Base-by-base conservation (phyloP, 148 eudicot genomes). In the Silene uniflora region DNA sequence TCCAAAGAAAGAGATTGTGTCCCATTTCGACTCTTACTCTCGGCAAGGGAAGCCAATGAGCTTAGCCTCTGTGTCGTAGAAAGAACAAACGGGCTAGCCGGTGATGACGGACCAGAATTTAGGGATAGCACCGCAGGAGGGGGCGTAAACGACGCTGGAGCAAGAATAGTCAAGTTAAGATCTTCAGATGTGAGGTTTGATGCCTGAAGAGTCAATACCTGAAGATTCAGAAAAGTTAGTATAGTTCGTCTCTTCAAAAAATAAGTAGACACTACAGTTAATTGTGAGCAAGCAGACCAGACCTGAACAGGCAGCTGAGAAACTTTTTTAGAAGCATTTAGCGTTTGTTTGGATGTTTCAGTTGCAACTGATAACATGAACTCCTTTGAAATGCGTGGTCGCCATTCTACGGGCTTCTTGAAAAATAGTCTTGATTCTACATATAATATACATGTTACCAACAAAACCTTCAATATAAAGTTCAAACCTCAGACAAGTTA, bases 181-280 rank as follows among this genome's bases (percentile, higher is more conserved):
- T 89, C 92, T 76, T 95, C 90, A 47, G 93, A 81, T 14, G 97
- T 92, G 78, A 95, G 83, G 83, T 95, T 95, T 82, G 98, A 92
- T 67, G 97, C 98, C 75, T 95, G 97, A 86, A 95, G 97, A 71
- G 98, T 95, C 84, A 92, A 87, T 6, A 92, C 97, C 98, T 95
- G 84, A 63, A 64, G 73, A 60, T 25, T 79, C 68, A 68, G 72
- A 86, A n/a, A 21, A 69, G 44, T 85, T 81, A 82, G 74, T 35
- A 5, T 17, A 47, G 59, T 44, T 44, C 60, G 69, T 32, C 70
- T 10, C 46, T 62, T 29, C 17, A 24, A 13, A 23, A 63, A 42
- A 27, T 52, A 35, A 35, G 5, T 58, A 32, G 44, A 69, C 39
- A 16, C 21, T 32, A 69, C 14, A 25, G 58, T 2, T 52, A 5